A percentile compares a stretch with the other conserved stretches of the same genome.
Conservation (phyloP, 495 filamentous ascomycete species). For the Massariosphaeria phaeospora region DNA sequence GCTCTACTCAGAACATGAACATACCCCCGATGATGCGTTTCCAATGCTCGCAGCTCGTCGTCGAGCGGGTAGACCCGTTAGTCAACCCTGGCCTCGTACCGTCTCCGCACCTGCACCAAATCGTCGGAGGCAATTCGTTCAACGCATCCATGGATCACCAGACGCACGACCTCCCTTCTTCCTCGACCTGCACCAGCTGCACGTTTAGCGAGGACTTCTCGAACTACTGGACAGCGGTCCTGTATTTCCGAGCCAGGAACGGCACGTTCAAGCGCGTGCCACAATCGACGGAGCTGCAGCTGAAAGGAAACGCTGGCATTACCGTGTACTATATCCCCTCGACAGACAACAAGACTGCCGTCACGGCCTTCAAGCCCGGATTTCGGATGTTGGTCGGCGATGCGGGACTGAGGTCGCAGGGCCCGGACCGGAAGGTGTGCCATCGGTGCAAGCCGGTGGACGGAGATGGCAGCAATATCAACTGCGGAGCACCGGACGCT, state of each 20-base stretch:
- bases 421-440: slow-evolving; percentile 13
- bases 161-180: slow-evolving; percentile 17
- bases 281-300: slow-evolving; percentile 7
- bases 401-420: neutral
- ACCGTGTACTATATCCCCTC: slow-evolving; percentile 27
- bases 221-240: slow-evolving; percentile 31
- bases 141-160: slow-evolving; percentile 21
- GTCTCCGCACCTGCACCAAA: slow-evolving; percentile 30
- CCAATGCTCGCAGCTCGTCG: slow-evolving; percentile 28
- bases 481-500: slow-evolving; percentile 19
- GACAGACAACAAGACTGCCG: neutral
- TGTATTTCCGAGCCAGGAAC: slow-evolving; percentile 27
- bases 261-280: slow-evolving; percentile 30
- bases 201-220: slow-evolving; percentile 27
- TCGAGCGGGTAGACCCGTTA: slow-evolving; percentile 25
- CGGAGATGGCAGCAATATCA: slow-evolving; percentile 21
- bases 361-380: slow-evolving; percentile 29
- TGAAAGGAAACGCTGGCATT: slow-evolving; percentile 20
- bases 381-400: slow-evolving; percentile 29
- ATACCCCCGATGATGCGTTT: slow-evolving; percentile 20
- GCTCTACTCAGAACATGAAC: neutral
- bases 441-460: slow-evolving; percentile 19
- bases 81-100: slow-evolving; percentile 25
- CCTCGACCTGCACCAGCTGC: slow-evolving; percentile 28
- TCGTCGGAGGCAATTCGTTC: slow-evolving; percentile 30